Evolutionary conservation across 345 rosid species (phyloP).

Genomic region (Psidium friedrichsthalianum): DNA sequence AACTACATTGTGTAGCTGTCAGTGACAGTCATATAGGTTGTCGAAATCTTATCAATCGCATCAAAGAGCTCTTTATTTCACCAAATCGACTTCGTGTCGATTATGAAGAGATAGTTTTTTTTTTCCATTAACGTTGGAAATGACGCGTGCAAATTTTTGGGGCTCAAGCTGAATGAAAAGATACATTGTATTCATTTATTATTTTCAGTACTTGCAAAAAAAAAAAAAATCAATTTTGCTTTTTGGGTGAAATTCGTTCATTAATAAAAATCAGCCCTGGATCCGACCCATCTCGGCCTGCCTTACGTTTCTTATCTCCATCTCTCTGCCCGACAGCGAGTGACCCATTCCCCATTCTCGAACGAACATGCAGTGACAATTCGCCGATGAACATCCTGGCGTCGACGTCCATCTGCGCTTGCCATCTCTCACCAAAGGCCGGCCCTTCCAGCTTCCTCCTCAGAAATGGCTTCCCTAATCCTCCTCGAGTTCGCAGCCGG

Average conservation of each 20-base stretch:
- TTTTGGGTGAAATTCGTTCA: background rate
- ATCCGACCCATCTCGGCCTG: background rate
- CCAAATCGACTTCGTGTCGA: background rate
- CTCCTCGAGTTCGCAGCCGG: background rate
- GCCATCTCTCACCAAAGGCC: background rate
- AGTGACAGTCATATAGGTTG: rapidly evolving
- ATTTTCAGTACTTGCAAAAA: background rate
- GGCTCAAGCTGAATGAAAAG: background rate
- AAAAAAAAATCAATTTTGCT: background rate
- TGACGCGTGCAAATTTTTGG: background rate
- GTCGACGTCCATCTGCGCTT: conserved; percentile 30
- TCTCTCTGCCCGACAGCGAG: conserved; percentile 4
- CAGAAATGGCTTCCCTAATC: background rate
- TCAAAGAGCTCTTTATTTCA: background rate
- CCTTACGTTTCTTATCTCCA: background rate
- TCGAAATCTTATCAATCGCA: background rate
- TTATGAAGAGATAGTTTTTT: background rate
- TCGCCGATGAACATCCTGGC: conserved; percentile 6
- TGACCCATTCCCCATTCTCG: background rate
- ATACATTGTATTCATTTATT: background rate
- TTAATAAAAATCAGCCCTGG: background rate
- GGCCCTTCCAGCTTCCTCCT: background rate
- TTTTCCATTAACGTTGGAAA: background rate
- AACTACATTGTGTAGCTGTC: background rate
- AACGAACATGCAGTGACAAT: background rate